phyloP scores from a whole-genome alignment of 768 basidiomycete genomes.

The Tricholoma sp. region DNA sequence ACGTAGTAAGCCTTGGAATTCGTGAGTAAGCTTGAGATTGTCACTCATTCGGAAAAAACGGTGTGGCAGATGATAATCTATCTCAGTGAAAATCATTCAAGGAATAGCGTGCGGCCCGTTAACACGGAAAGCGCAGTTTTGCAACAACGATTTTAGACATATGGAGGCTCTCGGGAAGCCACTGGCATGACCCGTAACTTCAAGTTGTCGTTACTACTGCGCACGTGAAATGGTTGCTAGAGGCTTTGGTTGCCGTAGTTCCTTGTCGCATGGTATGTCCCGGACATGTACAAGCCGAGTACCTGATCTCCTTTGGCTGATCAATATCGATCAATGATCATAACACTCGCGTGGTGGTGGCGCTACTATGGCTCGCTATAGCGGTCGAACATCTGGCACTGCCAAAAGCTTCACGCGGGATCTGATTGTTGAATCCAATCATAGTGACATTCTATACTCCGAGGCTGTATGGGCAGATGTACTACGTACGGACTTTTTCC shows the following conservation, averaged over 20 bases:
- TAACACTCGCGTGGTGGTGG: not conserved
- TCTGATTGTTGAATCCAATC: not conserved
- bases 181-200: too few relatives aligned
- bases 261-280: not conserved
- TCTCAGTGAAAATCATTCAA: not conserved
- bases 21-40: too few relatives aligned
- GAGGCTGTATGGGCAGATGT: too few relatives aligned
- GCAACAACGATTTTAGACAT: not conserved
- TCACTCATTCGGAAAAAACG: not conserved
- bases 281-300: not conserved
- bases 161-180: not conserved
- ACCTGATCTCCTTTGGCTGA: not conserved
- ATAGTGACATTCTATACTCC: too few relatives aligned
- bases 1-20: not conserved
- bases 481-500: not conserved
- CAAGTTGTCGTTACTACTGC: not conserved
- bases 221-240: not conserved
- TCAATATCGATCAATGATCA: not conserved
- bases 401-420: not conserved
- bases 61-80: not conserved
- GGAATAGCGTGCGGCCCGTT: too few relatives aligned
- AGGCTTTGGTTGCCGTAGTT: not conserved
- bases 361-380: too few relatives aligned
- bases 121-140: not conserved
- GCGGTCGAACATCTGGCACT: too few relatives aligned